These are phyloP conservation scores for Beauveria brongniartii DNA, from an alignment of 2,329 filamentous ascomycete genomes.

Conservation along the genomic window DNA sequence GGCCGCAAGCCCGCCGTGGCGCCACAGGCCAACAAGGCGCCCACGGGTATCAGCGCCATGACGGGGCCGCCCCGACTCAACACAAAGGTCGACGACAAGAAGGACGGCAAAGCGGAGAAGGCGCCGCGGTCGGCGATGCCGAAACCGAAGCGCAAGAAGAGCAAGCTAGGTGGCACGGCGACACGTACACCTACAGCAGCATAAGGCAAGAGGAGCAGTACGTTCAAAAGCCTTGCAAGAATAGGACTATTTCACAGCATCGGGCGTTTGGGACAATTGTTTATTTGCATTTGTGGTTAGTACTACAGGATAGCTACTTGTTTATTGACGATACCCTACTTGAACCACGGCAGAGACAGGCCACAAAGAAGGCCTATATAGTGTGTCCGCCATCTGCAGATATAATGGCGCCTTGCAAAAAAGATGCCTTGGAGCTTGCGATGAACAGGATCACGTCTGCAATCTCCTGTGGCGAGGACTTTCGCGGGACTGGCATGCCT, in stretches of 20 bases:
- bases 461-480: constrained; percentile 36
- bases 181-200: constrained; percentile 23
- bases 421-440: constrained; percentile 35
- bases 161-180: constrained; percentile 30
- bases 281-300: background rate
- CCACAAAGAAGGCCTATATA: constrained; percentile 17
- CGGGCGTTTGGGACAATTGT: background rate
- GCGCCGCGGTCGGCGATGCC: constrained; percentile 33
- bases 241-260: background rate
- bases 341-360: background rate
- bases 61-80: constrained; percentile 28
- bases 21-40: constrained; percentile 21
- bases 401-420: constrained; percentile 35
- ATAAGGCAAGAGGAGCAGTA: background rate
- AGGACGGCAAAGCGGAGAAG: constrained; percentile 39
- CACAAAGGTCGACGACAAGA: constrained; percentile 37
- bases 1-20: constrained; percentile 40
- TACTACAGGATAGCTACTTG: constrained; percentile 1
- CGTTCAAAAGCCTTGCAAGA: background rate
- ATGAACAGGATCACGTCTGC: constrained; percentile 38
- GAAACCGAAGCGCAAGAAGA: constrained; percentile 41
- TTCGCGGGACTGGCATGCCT: constrained; percentile 29
- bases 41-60: constrained; percentile 26
- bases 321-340: constrained; percentile 7
- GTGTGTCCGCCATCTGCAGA: constrained; percentile 38